These are phyloP conservation scores for Periconia sp. DNA, from an alignment of 2,329 filamentous ascomycete genomes.

Conservation along the genomic window DNA sequence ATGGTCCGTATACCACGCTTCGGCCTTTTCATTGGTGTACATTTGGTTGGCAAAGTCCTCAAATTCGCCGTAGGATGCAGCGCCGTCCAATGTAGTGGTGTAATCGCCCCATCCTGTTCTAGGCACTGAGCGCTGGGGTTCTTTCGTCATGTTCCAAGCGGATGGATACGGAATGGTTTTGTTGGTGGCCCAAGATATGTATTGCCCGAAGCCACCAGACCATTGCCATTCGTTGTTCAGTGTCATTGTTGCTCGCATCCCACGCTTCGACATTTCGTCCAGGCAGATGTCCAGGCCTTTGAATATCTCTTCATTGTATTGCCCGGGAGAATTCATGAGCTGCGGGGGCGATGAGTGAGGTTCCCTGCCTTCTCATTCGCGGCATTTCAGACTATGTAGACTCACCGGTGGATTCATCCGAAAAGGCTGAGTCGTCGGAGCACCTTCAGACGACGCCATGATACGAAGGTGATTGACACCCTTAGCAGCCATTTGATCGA, in stretches of 20 bases:
- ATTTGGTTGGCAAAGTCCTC: constrained; percentile 36
- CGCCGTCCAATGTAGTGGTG: constrained; percentile 36
- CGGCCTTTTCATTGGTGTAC: constrained; percentile 38
- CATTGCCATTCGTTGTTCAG: constrained; percentile 45
- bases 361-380: too few relatives aligned
- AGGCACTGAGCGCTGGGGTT: constrained; percentile 35
- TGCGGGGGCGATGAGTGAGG: too few relatives aligned
- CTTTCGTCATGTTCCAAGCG: constrained; percentile 42
- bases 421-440: constrained; percentile 42
- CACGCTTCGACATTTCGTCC: constrained; percentile 43
- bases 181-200: constrained; percentile 42
- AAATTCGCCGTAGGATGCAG: constrained; percentile 31
- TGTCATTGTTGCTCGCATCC: constrained; percentile 47
- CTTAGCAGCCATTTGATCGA: constrained; percentile 44
- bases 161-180: constrained; percentile 39
- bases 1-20: constrained; percentile 42
- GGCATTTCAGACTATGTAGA: too few relatives aligned
- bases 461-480: constrained; percentile 46
- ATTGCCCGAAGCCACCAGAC: constrained; percentile 43
- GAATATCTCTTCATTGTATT: constrained; percentile 45
- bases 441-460: constrained; percentile 44
- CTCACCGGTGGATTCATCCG: constrained; percentile 44
- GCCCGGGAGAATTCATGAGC: constrained; percentile 37
- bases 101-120: constrained; percentile 46
- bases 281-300: constrained; percentile 42